phyloP scores from a whole-genome alignment of 2,329 filamentous ascomycete species.

The Uncinocarpus reesii region DNA sequence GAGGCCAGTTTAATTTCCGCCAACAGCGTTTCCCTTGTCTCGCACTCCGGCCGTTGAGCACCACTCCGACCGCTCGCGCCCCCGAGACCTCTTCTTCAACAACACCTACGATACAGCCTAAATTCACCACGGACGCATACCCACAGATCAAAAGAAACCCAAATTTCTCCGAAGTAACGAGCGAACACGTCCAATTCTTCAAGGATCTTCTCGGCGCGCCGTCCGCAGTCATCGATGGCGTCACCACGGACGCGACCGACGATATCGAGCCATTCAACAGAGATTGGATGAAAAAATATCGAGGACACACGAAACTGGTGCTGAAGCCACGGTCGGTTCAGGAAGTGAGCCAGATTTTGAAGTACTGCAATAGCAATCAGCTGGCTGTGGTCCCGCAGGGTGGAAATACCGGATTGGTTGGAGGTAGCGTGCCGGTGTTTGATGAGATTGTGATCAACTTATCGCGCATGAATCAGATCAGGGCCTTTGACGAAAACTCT shows the following conservation, averaged over 20 bases:
- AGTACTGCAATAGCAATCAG: conserved; percentile 88
- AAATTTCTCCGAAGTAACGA: conserved; percentile 58
- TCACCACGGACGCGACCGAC: conserved; percentile 60
- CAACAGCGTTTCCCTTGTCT: conserved; percentile 1
- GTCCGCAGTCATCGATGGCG: conserved; percentile 73
- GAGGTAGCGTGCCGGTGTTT: conserved; percentile 91
- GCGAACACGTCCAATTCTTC: conserved; percentile 75
- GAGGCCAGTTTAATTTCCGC: conserved; percentile 2
- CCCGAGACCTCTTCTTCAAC: conserved; percentile 9
- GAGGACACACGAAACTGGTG: conserved; percentile 77
- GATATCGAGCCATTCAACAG: conserved; percentile 88
- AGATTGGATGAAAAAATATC: conserved; percentile 99
- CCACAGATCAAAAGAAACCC: conserved; percentile 71
- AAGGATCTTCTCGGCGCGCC: conserved; percentile 65
- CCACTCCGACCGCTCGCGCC: conserved; percentile 1
- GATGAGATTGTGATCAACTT: conserved; percentile 95
- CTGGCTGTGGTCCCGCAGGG: conserved; percentile 94
- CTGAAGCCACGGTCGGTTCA: conserved; percentile 75
- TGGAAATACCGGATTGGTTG: conserved; percentile 91
- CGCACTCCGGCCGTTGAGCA: conserved; percentile 4
- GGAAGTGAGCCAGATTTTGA: conserved; percentile 80
- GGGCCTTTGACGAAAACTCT: conserved; percentile 85
- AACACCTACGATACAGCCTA: conserved; percentile 33
- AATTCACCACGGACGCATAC: conserved; percentile 71
- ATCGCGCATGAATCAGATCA: conserved; percentile 79